Percentiles rank a stretch among this genome's conserved stretches.
Evolutionary conservation across 2,329 filamentous ascomycete genomes (phyloP).

Genomic region (Pochonia chlamydosporia): DNA sequence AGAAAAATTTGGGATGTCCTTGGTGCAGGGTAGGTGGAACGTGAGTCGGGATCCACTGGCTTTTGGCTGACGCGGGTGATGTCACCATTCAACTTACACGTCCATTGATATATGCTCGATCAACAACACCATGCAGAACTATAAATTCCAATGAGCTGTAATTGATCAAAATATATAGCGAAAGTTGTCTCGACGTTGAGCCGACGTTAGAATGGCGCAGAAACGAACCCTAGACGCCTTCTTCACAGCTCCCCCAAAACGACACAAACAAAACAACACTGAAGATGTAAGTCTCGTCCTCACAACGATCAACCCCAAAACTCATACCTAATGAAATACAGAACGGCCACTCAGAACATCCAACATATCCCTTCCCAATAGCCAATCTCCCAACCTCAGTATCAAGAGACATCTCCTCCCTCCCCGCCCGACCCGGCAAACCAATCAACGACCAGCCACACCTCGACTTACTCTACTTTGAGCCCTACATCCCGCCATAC

Average conservation of each 20-base stretch:
- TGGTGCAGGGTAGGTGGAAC: background rate
- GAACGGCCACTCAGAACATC: slow-evolving; percentile 26
- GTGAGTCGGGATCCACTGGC: no score
- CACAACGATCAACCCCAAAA: background rate
- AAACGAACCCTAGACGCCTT: slow-evolving; percentile 62
- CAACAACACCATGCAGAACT: no score
- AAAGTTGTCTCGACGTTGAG: no score
- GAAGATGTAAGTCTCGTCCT: background rate
- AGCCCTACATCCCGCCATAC: slow-evolving; percentile 60
- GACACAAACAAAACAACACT: slow-evolving; percentile 17
- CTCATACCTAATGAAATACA: background rate
- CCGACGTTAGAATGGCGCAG: slow-evolving; percentile 16
- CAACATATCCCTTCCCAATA: slow-evolving; percentile 47
- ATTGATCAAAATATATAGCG: no score
- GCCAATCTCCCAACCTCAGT: slow-evolving; percentile 33
- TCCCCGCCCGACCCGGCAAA: slow-evolving; percentile 47
- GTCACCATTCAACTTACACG: slow-evolving; percentile 6
- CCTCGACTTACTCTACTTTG: slow-evolving; percentile 69
- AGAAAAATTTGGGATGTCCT: slow-evolving; percentile 18
- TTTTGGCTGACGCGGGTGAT: background rate
- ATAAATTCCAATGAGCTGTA: no score
- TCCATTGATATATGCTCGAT: no score
- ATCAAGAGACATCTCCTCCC: slow-evolving; percentile 30
- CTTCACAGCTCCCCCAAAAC: slow-evolving; percentile 38
- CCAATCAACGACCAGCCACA: slow-evolving; percentile 62